phyloP scores from a whole-genome alignment of 495 filamentous ascomycete species.

The Penicillium verhagenii region DNA sequence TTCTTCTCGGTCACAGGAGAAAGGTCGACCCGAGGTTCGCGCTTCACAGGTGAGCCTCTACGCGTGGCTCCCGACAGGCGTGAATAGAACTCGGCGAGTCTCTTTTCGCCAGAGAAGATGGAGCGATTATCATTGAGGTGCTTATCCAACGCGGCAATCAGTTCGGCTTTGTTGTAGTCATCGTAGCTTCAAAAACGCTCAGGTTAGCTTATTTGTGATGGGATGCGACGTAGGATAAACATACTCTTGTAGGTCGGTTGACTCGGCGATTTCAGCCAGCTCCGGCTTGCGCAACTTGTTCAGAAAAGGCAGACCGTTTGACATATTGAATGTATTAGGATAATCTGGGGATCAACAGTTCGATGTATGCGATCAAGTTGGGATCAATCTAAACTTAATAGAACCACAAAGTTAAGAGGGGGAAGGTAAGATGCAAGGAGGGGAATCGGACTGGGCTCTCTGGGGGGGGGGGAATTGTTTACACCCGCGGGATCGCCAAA shows the following conservation, averaged over 20 bases:
- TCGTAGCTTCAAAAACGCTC: conserved; percentile 55
- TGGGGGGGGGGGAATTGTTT: conserved; percentile 30
- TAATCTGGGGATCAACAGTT: conserved; percentile 13
- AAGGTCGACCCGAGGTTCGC: conserved; percentile 43
- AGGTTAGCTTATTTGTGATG: background rate
- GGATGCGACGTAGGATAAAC: conserved; percentile 24
- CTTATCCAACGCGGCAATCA: conserved; percentile 72
- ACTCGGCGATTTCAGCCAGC: conserved; percentile 69
- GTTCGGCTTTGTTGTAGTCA: conserved; percentile 73
- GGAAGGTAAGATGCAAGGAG: conserved; percentile 25
- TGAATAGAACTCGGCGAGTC: conserved; percentile 74
- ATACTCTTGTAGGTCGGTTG: conserved; percentile 73
- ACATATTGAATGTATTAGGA: conserved; percentile 45
- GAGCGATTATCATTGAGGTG: conserved; percentile 65
- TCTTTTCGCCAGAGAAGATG: conserved; percentile 58
- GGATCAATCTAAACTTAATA: conserved; percentile 17
- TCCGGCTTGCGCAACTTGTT: conserved; percentile 81
- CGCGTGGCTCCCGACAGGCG: conserved; percentile 53
- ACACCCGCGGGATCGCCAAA: conserved; percentile 32
- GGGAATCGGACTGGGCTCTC: conserved; percentile 16
- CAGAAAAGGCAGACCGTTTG: conserved; percentile 65
- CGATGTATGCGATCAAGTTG: conserved; percentile 9
- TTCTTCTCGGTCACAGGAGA: conserved; percentile 31
- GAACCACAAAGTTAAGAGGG: background rate
- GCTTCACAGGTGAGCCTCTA: conserved; percentile 71